Base-by-base conservation (phyloP, 208 protist genomes). In the Trypanosoma rangeli region DNA sequence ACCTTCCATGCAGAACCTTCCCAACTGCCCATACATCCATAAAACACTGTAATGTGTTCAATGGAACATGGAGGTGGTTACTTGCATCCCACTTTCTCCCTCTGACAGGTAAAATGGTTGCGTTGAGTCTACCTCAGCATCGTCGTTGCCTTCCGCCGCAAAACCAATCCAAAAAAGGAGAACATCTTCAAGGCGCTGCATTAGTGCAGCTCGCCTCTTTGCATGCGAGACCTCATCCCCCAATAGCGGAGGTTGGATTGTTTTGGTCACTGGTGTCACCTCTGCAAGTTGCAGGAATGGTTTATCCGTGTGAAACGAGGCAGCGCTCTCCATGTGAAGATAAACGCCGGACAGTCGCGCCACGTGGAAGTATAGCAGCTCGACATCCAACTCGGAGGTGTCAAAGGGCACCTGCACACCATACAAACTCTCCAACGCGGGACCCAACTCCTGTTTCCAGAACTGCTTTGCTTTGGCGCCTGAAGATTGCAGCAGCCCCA, bases 151-250 rank as follows among this genome's bases (percentile, higher is more conserved):
- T 4, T 73, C 70, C 5, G 78, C 80, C 20, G 90, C 73, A 66
- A 82, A 74, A 13, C 87, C 90, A 63, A 94, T 91, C 90, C 90
- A 95, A 64, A 95, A 95, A 4, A 95, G 74, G n/a, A 95, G 64
- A 44, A 93, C 57, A 3, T 71, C 57, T 49, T 85, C 88, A 20
- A 66, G 37, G 20, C 35, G 9, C n/a, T 68, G 10, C 5, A 85
- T 49, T 0, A 83, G 67, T 7, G 24, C 13, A 29, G 62, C 48
- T 13, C 82, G 50, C 9, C 52, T 57, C 63, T 74, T 68, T 0
- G 33, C 55, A n/a, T 71, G 62, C 10, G 49, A 64, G 0, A 64
- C 66, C 13, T 56, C 48, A 35, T 61, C 48, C 13, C 9, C 15
- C 22, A 49, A 26, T 62, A 58, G 61, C 29, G 71, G 76, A 0